Conservation (phyloP, 768 basidiomycete genomes). For the Mycena amicta region DNA sequence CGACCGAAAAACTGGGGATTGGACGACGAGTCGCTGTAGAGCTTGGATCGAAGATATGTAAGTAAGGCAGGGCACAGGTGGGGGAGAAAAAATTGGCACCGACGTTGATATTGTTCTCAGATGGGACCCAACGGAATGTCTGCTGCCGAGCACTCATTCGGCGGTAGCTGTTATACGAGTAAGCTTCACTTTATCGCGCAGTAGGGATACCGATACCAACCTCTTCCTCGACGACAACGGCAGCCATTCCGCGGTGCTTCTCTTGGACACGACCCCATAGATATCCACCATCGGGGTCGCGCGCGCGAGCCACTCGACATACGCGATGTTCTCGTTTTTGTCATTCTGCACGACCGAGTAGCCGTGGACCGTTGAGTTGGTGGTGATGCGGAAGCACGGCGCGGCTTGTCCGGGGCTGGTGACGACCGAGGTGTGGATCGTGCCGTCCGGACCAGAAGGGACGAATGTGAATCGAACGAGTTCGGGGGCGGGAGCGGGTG, state of each 20-base stretch:
- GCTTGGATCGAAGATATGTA: background rate
- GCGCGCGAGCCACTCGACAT: conserved; percentile 39
- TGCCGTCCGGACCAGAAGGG: conserved; percentile 31
- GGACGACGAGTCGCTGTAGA: conserved; percentile 6
- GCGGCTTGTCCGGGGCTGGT: conserved; percentile 37
- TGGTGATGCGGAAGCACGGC: conserved; percentile 41
- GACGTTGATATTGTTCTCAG: conserved; percentile 7
- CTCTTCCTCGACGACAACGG: conserved; percentile 37
- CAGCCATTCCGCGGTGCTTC: conserved; percentile 39
- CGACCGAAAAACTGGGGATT: conserved; percentile 16
- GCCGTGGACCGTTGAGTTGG: conserved; percentile 33
- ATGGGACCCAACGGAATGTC: conserved; percentile 15
- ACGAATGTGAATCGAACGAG: conserved; percentile 38
- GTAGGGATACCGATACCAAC: conserved; percentile 22
- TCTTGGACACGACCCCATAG: conserved; percentile 32
- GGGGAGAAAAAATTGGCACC: background rate
- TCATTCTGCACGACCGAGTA: conserved; percentile 40
- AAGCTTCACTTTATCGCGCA: background rate
- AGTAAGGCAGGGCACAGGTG: background rate
- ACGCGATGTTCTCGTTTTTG: conserved; percentile 34
- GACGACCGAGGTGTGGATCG: conserved; percentile 40
- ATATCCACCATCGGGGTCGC: conserved; percentile 33
- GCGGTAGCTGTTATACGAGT: conserved; percentile 4
- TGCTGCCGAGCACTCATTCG: conserved; percentile 8
- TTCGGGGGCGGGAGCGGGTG: conserved; percentile 25